Evolutionary conservation across 140 eudicot species (phyloP), one percentile per base, ranked within the genome.

Genomic region (Oenanthe javanica): DNA sequence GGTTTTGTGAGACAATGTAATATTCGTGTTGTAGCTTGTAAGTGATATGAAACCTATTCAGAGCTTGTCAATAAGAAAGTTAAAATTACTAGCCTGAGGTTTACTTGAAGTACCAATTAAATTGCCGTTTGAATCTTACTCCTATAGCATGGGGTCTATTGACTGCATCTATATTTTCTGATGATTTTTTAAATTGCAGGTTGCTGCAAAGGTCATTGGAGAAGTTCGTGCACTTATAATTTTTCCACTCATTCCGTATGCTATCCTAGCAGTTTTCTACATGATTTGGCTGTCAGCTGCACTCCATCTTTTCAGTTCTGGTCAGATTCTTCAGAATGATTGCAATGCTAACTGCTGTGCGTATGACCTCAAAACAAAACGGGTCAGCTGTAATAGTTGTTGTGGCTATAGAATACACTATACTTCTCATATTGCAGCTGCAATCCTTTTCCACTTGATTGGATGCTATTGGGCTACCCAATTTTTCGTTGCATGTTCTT

Each of bases 161-260:
- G 77, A 72, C 36, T 75, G 38, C n/a, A 3, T 75, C 9, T 23
- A 48, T 19, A 9, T 47, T 79, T 13, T 45, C 59, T 46, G 23
- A 14, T 43, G 21, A 45, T 43, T 1, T 36, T 36, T 46, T 23
- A 25, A 66, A 59, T 27, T 78, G 48, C 89, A 94, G 99, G 99
- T 95, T 84, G 99, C 99, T 71, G 94, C 99, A 21, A 95, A 95
- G 73, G 97, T 95, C 79, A 95, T 95, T 55, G 99, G 99, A 88
- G 99, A 95, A 91, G 97, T 95, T 61, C 97, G 86, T 81, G 97
- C 97, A 16, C 82, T 95, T 79, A 89, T 95, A 45, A 83, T 92
- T 6, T 95, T 92, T 82, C 99, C 97, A n/a, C 79, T 88, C 77
- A 91, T 95, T 84, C 99, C 99, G 0, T 95, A 88, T 9, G 81